A percentile compares a stretch with the other conserved stretches of the same genome.
Conservation (phyloP, 768 basidiomycete species). For the Trametes sanguinea region DNA sequence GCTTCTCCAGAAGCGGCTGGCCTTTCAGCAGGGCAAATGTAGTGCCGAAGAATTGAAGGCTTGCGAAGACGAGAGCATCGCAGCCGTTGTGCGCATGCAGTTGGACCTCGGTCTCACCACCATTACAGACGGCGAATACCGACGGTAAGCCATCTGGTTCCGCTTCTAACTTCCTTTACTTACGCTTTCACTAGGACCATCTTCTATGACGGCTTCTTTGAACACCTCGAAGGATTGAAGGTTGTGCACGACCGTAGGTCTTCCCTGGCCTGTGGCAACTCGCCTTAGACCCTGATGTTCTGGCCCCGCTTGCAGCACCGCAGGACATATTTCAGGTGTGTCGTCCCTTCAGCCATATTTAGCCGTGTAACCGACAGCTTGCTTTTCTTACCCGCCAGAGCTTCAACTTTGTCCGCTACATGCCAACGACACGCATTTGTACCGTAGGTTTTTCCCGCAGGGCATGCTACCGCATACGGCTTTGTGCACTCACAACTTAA, state of each 20-base stretch:
- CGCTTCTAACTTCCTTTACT: background rate
- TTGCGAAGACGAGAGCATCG: conserved; percentile 55
- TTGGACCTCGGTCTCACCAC: conserved; percentile 53
- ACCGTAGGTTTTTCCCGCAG: background rate
- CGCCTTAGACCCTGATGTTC: too few relatives aligned
- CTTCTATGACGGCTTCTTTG: conserved; percentile 68
- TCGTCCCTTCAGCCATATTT: background rate
- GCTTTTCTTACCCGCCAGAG: conserved; percentile 13
- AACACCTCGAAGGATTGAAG: conserved; percentile 61
- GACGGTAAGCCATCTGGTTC: conserved; percentile 23
- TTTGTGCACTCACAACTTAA: background rate
- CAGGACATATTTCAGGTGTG: conserved; percentile 42
- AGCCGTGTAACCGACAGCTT: conserved; percentile 19
- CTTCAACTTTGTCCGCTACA: conserved; percentile 28
- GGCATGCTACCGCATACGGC: background rate
- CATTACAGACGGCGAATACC: conserved; percentile 63
- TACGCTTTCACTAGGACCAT: conserved; percentile 38
- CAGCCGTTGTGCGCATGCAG: conserved; percentile 53
- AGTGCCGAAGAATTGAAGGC: conserved; percentile 43
- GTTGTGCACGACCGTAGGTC: conserved; percentile 39
- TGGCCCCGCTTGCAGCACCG: conserved; percentile 3
- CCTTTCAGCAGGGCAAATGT: conserved; percentile 43
- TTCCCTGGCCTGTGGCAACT: conserved; percentile 4
- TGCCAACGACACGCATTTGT: conserved; percentile 13
- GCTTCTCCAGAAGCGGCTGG: conserved; percentile 47